A percentile compares a stretch with the other conserved stretches of the same genome.
Evolutionary conservation across 768 basidiomycete species (phyloP).

Genomic region (Leucocoprinus sp.): DNA sequence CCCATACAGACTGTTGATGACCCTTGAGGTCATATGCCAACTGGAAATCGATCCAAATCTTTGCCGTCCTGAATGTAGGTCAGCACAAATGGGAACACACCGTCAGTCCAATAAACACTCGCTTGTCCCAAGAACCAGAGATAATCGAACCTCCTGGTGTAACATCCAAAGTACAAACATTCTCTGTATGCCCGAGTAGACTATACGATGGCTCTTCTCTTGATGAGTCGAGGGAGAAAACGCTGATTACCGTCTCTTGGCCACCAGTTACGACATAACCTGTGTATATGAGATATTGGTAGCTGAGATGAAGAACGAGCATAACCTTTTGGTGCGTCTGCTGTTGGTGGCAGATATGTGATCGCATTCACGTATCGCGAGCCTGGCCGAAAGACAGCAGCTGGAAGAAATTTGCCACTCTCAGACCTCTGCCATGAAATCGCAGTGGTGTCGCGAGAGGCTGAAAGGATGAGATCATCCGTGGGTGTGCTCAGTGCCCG

Average conservation of each 20-base stretch:
- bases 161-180: conserved; percentile 80
- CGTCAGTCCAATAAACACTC: conserved; percentile 19
- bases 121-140: conserved; percentile 98
- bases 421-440: conserved; percentile 69
- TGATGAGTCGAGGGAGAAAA: conserved; percentile 54
- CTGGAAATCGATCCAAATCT: conserved; percentile 83
- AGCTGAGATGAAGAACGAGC: conserved; percentile 13
- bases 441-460: conserved; percentile 86
- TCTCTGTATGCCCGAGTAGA: conserved; percentile 83
- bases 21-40: conserved; percentile 68
- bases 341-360: conserved; percentile 63
- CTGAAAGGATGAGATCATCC: conserved; percentile 74
- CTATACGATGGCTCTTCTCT: conserved; percentile 73
- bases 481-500: conserved; percentile 73
- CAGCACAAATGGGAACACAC: not conserved
- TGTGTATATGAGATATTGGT: conserved; percentile 23
- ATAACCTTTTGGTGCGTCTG: conserved; percentile 62
- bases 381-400: conserved; percentile 51
- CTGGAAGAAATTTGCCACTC: conserved; percentile 43
- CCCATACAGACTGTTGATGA: conserved; percentile 92
- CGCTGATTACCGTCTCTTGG: conserved; percentile 81
- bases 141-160: conserved; percentile 67
- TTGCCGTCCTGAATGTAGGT: conserved; percentile 64
- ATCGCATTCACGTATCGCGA: conserved; percentile 77
- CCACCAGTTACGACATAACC: conserved; percentile 85